Conservation (phyloP, 768 basidiomycete species). For the Lentinula sp. region DNA sequence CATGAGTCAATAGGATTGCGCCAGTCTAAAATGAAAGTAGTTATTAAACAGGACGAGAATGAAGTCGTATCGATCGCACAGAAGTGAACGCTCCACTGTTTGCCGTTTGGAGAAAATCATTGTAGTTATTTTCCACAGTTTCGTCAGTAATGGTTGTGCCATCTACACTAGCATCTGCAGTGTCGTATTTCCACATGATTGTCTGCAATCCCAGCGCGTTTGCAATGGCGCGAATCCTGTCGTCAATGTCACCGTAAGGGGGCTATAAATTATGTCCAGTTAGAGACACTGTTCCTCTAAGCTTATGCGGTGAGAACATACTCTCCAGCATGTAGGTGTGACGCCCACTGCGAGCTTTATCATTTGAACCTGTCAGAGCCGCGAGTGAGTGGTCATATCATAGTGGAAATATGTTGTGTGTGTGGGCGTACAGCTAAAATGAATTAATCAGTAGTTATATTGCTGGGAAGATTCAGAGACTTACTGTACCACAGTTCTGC, state of each 20-base stretch:
- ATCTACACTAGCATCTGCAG: conserved; percentile 39
- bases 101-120: conserved; percentile 43
- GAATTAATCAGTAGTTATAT: conserved; percentile 10
- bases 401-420: conserved; percentile 9
- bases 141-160: conserved; percentile 25
- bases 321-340: conserved; percentile 58
- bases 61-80: conserved; percentile 20
- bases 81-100: conserved; percentile 33
- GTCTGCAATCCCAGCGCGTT: conserved; percentile 62
- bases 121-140: conserved; percentile 48
- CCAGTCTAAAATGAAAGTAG: conserved; percentile 36
- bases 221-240: conserved; percentile 69
- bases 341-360: conserved; percentile 50
- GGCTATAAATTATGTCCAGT: conserved; percentile 27
- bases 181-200: conserved; percentile 65
- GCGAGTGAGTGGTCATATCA: background rate
- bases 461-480: conserved; percentile 11
- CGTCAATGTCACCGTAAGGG: conserved; percentile 65
- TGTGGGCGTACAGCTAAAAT: conserved; percentile 18
- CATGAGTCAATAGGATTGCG: conserved; percentile 51
- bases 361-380: conserved; percentile 34
- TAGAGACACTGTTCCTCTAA: background rate
- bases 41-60: background rate
- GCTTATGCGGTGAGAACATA: conserved; percentile 17
- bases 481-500: conserved; percentile 74